These are phyloP conservation scores for Grosmannia serpens DNA, from an alignment of 2,329 filamentous ascomycete species.

Conservation along the genomic window DNA sequence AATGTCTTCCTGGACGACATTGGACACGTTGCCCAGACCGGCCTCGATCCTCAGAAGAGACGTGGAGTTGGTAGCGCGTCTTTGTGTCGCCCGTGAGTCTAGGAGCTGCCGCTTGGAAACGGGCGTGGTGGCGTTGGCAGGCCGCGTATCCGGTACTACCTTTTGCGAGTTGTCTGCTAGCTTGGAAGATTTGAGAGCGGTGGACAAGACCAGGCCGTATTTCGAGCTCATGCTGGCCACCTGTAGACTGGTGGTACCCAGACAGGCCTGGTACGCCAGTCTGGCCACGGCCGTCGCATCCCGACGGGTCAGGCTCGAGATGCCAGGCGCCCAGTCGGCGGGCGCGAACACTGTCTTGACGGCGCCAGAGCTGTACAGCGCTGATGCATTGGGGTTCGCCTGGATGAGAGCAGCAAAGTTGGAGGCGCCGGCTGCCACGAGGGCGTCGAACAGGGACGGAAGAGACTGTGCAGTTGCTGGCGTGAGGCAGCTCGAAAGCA, in stretches of 20 bases:
- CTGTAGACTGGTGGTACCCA: too few relatives aligned
- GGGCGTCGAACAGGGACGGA: constrained; percentile 12
- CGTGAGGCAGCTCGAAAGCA: background rate
- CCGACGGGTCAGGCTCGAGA: background rate
- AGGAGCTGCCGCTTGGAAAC: background rate
- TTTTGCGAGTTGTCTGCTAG: background rate
- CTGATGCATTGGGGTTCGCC: constrained; percentile 6
- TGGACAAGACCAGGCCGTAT: background rate
- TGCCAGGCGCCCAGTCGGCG: constrained; percentile 5
- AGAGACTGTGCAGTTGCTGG: background rate
- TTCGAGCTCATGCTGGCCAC: background rate
- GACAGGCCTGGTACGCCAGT: background rate
- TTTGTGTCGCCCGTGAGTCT: background rate
- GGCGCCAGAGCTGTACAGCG: constrained; percentile 11
- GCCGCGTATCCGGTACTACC: constrained; percentile 6
- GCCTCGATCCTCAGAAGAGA: constrained; percentile 10
- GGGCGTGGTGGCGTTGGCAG: constrained; percentile 7
- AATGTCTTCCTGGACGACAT: constrained; percentile 16
- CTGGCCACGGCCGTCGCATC: background rate
- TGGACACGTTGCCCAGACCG: constrained; percentile 16
- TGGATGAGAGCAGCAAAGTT: constrained; percentile 15
- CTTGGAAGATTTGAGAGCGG: background rate
- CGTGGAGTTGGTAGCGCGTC: background rate
- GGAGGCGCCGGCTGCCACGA: constrained; percentile 12
- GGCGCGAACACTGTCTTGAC: constrained; percentile 17